Evolutionary conservation across 805 yeast species (phyloP).

Genomic region (Candida xiaguanensis): DNA sequence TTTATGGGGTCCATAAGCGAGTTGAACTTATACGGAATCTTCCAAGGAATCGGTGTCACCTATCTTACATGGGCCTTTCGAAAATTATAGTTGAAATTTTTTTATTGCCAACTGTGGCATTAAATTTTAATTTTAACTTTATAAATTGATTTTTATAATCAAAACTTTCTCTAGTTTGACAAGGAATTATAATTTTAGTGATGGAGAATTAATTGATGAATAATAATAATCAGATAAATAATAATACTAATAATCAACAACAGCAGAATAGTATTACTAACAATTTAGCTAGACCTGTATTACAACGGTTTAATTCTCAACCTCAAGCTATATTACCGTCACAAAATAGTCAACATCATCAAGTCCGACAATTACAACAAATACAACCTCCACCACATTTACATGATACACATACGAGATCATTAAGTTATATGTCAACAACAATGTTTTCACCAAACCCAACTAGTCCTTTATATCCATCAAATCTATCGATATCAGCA

Average conservation of each 20-base stretch:
- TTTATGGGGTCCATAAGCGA: too few relatives aligned
- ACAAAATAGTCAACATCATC: not conserved
- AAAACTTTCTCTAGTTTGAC: not conserved
- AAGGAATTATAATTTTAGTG: not conserved
- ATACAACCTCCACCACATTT: not conserved
- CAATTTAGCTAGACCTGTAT: not conserved
- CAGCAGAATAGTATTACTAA: conserved; percentile 2
- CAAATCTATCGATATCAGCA: not conserved
- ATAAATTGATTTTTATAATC: not conserved
- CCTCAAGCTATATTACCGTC: not conserved
- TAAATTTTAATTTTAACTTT: not conserved
- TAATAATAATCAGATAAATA: not conserved
- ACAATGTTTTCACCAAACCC: conserved; percentile 8
- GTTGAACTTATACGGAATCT: too few relatives aligned
- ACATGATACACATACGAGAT: not conserved
- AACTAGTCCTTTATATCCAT: conserved; percentile 6
- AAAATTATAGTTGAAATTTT: too few relatives aligned
- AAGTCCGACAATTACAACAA: not conserved
- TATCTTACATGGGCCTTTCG: too few relatives aligned
- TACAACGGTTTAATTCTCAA: conserved; percentile 1
- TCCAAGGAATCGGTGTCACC: too few relatives aligned
- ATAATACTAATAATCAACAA: not conserved
- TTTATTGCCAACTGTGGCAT: conserved; percentile 2
- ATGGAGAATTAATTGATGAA: not conserved
- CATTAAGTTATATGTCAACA: not conserved